Conservation (phyloP, 2,329 filamentous ascomycete species). For the Stagonosporopsis rhizophila region DNA sequence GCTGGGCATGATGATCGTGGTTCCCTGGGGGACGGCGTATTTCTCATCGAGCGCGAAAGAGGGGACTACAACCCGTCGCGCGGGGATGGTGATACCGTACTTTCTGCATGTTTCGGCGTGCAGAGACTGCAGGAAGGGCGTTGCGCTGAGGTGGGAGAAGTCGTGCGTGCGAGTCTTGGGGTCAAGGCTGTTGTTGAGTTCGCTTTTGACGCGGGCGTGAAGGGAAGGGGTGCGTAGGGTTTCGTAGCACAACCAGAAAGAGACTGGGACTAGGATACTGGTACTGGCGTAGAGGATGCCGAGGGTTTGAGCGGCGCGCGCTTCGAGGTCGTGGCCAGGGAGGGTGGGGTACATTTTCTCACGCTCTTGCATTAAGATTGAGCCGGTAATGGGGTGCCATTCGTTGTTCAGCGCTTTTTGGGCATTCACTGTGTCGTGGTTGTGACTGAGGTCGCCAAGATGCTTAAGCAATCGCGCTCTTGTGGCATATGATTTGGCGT, state of each 20-base stretch:
- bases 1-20: conserved; percentile 18
- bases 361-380: conserved; percentile 23
- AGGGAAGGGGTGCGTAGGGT: conserved; percentile 10
- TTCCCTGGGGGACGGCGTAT: conserved; percentile 21
- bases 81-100: conserved; percentile 18
- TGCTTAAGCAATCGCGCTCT: conserved; percentile 24
- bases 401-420: neutral
- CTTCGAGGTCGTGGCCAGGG: conserved; percentile 20
- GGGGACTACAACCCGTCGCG: conserved; percentile 12
- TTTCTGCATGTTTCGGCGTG: conserved; percentile 22
- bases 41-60: conserved; percentile 20
- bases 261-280: conserved; percentile 20
- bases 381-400: conserved; percentile 26
- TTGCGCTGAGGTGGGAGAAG: conserved; percentile 18
- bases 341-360: conserved; percentile 22
- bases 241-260: conserved; percentile 30
- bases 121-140: conserved; percentile 26
- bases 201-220: neutral
- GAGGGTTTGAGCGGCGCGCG: conserved; percentile 22
- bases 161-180: neutral
- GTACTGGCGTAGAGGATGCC: conserved; percentile 26
- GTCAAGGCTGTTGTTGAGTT: neutral
- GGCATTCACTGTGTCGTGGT: conserved; percentile 8
- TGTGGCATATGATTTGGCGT: conserved; percentile 17
- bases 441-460: conserved; percentile 9